phyloP scores from a whole-genome alignment of 164 flowering plant species.

The Chloranthus sessilifolius region DNA sequence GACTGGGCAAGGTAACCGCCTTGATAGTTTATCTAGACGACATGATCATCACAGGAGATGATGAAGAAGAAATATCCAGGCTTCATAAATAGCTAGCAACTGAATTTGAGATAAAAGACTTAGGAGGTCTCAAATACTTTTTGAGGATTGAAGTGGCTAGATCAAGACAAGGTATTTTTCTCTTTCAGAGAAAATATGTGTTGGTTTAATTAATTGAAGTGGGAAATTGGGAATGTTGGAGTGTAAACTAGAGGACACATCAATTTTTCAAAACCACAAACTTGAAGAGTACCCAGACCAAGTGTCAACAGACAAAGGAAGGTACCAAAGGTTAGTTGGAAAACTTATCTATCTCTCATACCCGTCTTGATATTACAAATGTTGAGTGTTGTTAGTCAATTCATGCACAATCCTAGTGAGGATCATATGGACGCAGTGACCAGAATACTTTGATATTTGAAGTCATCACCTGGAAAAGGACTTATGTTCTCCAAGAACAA shows the following conservation, averaged over 20 bases:
- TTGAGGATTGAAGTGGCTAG: background rate
- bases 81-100: background rate
- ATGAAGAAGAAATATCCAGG: background rate
- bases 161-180: slow-evolving; percentile 3
- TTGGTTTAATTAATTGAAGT: background rate
- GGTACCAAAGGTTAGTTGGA: background rate
- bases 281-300: background rate
- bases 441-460: background rate
- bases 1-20: background rate
- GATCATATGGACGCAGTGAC: slow-evolving; percentile 3
- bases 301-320: background rate
- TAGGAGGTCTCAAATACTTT: background rate
- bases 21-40: background rate
- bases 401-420: slow-evolving; percentile 6
- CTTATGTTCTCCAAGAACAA: background rate
- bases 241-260: background rate
- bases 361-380: background rate
- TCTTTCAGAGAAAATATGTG: background rate
- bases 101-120: too few species aligned
- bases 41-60: too few species aligned
- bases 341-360: background rate
- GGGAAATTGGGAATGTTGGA: background rate
- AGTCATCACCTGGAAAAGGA: slow-evolving; percentile 5
- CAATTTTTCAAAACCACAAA: background rate
- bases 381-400: slow-evolving; percentile 2